These are phyloP conservation scores for Diaporthe longicolla DNA, from an alignment of 2,329 filamentous ascomycete species.

Conservation along the genomic window DNA sequence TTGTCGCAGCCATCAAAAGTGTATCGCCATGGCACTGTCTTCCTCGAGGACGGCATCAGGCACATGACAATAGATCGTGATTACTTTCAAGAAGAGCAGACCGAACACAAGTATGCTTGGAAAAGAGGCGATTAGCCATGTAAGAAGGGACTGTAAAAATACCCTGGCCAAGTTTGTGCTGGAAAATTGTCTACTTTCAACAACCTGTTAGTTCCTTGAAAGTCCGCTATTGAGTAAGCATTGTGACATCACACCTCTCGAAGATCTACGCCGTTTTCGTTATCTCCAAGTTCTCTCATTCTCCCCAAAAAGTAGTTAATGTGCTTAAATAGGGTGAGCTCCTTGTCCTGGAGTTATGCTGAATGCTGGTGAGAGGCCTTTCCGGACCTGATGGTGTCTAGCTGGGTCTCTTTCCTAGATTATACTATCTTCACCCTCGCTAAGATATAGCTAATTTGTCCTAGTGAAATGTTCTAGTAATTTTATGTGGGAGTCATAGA, in stretches of 20 bases:
- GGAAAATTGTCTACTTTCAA: background rate
- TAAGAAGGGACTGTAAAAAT: no score
- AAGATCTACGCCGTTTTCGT: background rate
- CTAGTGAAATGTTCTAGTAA: slow-evolving; percentile 24
- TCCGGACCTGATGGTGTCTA: slow-evolving; percentile 15
- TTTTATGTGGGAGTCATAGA: slow-evolving; percentile 6
- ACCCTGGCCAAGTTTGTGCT: no score
- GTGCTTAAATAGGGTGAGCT: slow-evolving; percentile 17
- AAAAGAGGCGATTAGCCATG: background rate
- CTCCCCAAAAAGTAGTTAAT: slow-evolving; percentile 9
- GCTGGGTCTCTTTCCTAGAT: slow-evolving; percentile 15
- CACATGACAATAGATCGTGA: background rate
- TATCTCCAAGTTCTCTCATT: background rate
- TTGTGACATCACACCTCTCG: background rate
- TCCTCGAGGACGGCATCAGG: background rate
- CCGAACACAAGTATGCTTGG: background rate
- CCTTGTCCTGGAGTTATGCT: background rate
- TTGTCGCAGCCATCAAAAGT: no score
- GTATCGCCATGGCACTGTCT: background rate
- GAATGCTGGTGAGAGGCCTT: slow-evolving; percentile 1
- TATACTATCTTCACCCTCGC: background rate
- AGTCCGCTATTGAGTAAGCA: background rate
- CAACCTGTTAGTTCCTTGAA: background rate
- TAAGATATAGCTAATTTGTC: slow-evolving; percentile 18
- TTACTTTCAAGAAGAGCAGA: background rate